Evolutionary conservation across 345 rosid genomes (phyloP), one percentile per base, ranked within the genome.

Genomic region (Populus tremula): DNA sequence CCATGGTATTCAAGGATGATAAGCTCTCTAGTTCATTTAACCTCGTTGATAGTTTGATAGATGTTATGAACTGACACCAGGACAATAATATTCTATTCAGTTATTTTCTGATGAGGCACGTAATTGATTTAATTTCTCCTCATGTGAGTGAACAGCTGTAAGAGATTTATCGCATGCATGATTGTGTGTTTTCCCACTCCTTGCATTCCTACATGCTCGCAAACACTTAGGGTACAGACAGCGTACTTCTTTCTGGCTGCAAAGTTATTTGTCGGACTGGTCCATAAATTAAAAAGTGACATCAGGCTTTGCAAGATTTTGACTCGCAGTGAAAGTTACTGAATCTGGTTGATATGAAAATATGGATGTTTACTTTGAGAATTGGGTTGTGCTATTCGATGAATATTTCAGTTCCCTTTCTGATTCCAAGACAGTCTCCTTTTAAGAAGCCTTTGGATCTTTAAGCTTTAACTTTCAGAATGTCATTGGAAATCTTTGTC

Each of bases 11-110:
- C 71, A 76, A 82, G 76, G 84, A 86, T n/a, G 73, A 74, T 14
- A 77, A 69, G 12, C 9, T 69, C 8, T 74, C 77, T 13, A 11
- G 23, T 59, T 9, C 56, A 13, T 56, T 56, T 13, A 66, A 76
- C 47, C 84, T 85, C 66, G 72, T 85, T 73, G 88, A 82, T 77
- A 76, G 38, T 76, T 81, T 89, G 78, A 47, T 47, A 14, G 53
- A 47, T 47, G 53, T 13, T 47, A 16, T 47, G 53, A 47, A 47
- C 53, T 47, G 53, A 47, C 16, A 14, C 17, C 53, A 13, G 17
- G 53, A 3, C 53, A 47, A 47, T 47, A 47, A 47, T 47, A 47
- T 4, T 47, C 18, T 47, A 1, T 14, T 14, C 18, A 47, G 53
- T 47, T 47, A 47, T 14, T 14, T 14, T 47, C 53, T 47, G 53